phyloP scores from a whole-genome alignment of 495 filamentous ascomycete species.

The Trichoderma virens region DNA sequence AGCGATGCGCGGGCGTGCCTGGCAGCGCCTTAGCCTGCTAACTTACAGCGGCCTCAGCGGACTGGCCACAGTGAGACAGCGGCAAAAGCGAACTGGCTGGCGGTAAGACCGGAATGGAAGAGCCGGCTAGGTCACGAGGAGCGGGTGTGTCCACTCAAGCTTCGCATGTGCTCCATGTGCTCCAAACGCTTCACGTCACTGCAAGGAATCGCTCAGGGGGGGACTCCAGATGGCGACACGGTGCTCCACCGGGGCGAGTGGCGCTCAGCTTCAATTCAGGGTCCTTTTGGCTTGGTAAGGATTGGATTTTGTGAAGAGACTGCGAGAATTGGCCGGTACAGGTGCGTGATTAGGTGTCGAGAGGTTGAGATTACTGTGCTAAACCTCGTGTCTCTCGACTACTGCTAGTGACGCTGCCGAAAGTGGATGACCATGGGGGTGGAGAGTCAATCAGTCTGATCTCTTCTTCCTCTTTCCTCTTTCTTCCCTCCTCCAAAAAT shows the following conservation, averaged over 20 bases:
- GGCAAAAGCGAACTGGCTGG: neutral
- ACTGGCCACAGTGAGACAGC: neutral
- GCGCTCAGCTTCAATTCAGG: neutral
- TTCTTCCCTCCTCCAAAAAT: neutral
- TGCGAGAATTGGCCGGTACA: neutral
- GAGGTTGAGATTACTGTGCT: no score
- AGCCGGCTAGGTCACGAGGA: constrained; percentile 1
- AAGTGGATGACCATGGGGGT: no score
- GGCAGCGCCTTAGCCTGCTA: neutral
- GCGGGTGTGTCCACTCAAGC: neutral
- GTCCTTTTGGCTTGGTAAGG: neutral
- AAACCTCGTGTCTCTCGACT: no score
- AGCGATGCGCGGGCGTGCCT: neutral
- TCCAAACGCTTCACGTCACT: neutral
- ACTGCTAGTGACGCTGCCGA: no score
- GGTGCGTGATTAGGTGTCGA: neutral
- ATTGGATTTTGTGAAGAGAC: neutral
- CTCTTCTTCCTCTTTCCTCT: neutral
- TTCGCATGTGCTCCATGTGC: constrained; percentile 6
- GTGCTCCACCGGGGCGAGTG: constrained; percentile 1
- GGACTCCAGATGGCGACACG: neutral
- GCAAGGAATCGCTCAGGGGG: constrained; percentile 3
- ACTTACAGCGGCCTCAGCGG: neutral
- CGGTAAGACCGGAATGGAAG: neutral
- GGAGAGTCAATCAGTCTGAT: no score